phyloP scores from a whole-genome alignment of 768 basidiomycete genomes.

The Lentinula sp. region DNA sequence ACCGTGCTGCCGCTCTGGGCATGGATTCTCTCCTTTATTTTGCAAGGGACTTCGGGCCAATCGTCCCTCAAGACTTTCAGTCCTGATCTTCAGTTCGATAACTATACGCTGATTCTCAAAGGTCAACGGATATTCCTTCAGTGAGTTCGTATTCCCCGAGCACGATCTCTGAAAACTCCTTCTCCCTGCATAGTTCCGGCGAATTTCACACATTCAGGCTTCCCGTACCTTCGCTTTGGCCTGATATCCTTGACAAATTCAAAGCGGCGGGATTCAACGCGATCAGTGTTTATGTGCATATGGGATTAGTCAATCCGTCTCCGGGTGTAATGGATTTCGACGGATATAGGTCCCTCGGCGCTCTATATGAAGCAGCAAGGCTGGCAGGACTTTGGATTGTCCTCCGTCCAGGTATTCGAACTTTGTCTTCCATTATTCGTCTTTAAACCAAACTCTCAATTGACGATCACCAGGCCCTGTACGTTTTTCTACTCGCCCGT shows the following conservation, averaged over 20 bases:
- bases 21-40: neutral
- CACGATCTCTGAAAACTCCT: neutral
- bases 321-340: slow-evolving; percentile 48
- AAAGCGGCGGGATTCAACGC: slow-evolving; percentile 58
- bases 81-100: slow-evolving; percentile 46
- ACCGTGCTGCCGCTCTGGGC: neutral
- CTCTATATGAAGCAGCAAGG: slow-evolving; percentile 50
- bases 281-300: slow-evolving; percentile 53
- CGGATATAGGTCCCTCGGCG: slow-evolving; percentile 40
- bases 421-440: neutral
- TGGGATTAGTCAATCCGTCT: slow-evolving; percentile 52
- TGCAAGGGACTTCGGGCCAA: neutral
- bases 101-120: slow-evolving; percentile 63
- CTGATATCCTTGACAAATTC: slow-evolving; percentile 55
- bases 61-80: slow-evolving; percentile 15
- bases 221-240: slow-evolving; percentile 55
- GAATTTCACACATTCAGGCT: slow-evolving; percentile 61
- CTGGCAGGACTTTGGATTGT: slow-evolving; percentile 52
- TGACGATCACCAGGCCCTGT: slow-evolving; percentile 1
- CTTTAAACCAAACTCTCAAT: neutral
- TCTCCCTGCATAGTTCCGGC: slow-evolving; percentile 35
- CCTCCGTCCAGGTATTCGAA: slow-evolving; percentile 43
- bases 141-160: slow-evolving; percentile 31
- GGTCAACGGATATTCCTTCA: slow-evolving; percentile 70
- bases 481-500: neutral